Percentiles rank a stretch among this genome's conserved stretches.
phyloP scores from a whole-genome alignment of 495 filamentous ascomycete genomes.

The Neurospora africana region DNA sequence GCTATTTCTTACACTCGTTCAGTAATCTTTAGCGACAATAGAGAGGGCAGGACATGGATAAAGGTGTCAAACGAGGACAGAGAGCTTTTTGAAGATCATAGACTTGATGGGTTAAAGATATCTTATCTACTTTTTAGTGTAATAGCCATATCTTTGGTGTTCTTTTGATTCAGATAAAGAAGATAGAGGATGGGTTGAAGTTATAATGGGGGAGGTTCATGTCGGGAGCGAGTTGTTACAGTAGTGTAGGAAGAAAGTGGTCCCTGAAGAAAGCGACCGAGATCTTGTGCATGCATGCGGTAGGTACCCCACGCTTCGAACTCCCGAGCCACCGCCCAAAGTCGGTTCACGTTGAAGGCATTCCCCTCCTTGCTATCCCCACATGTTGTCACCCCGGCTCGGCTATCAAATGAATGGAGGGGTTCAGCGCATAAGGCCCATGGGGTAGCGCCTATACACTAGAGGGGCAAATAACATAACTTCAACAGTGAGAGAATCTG shows the following conservation, averaged over 20 bases:
- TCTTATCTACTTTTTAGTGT: neutral
- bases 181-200: neutral
- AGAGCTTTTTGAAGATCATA: neutral
- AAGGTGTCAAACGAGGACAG: neutral
- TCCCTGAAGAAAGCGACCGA: neutral
- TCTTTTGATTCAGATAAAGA: neutral
- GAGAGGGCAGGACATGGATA: neutral
- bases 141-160: neutral
- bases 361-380: neutral
- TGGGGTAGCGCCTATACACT: neutral
- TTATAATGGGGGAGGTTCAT: neutral
- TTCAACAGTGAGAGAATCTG: neutral
- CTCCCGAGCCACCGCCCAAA: neutral
- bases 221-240: no score
- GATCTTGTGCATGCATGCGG: neutral
- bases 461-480: neutral
- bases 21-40: neutral
- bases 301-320: neutral
- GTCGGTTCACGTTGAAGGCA: neutral
- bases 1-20: constrained; percentile 1
- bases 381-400: neutral
- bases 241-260: neutral
- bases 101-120: neutral
- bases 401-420: neutral
- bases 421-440: neutral